Conservation (phyloP, 345 rosid species). For the Linum usitatissimum region DNA sequence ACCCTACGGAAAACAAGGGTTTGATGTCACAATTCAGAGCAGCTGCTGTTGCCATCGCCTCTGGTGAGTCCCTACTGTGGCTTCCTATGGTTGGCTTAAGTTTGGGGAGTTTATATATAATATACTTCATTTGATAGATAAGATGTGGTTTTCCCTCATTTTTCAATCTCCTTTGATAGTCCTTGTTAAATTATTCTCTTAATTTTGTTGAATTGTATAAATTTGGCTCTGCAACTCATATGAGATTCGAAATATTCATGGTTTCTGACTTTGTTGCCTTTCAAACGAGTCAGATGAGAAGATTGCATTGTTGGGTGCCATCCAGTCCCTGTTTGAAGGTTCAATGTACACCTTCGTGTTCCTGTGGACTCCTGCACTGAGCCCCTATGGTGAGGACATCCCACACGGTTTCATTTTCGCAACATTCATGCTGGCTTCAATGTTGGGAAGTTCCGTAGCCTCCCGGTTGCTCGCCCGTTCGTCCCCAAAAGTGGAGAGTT, state of each 20-base stretch:
- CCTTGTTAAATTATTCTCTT: background rate
- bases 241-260: background rate
- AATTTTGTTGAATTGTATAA: background rate
- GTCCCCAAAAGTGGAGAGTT: slow-evolving; percentile 67
- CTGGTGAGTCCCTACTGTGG: slow-evolving; percentile 36
- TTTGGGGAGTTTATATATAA: too few relatives aligned
- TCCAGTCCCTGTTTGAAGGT: slow-evolving; percentile 93
- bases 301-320: slow-evolving; percentile 90
- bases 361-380: slow-evolving; percentile 95
- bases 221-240: background rate
- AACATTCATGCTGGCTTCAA: slow-evolving; percentile 93
- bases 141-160: background rate
- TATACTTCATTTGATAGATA: too few relatives aligned
- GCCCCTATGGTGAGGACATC: slow-evolving; percentile 81
- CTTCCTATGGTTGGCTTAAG: background rate
- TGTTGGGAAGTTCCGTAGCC: slow-evolving; percentile 95
- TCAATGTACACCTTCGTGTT: slow-evolving; percentile 98
- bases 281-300: slow-evolving; percentile 59
- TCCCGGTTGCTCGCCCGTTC: slow-evolving; percentile 75
- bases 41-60: slow-evolving; percentile 88
- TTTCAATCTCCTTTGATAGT: background rate
- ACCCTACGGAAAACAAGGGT: slow-evolving; percentile 84
- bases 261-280: background rate
- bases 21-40: slow-evolving; percentile 80
- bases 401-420: slow-evolving; percentile 98